Conservation (phyloP, 2,329 filamentous ascomycete genomes). For the Pyrenochaeta sp. region DNA sequence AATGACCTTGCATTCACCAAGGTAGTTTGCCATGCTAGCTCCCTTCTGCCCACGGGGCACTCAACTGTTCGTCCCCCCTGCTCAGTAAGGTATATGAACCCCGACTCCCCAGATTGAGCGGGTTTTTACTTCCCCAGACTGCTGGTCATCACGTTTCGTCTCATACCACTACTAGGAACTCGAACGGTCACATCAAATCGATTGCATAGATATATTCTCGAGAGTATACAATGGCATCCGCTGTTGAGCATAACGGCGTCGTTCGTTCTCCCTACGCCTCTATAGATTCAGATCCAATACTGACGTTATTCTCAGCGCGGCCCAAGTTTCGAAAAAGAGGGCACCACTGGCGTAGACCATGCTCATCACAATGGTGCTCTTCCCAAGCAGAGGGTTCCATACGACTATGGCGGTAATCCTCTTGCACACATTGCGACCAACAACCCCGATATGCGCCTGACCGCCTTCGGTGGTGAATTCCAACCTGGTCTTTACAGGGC, state of each 20-base stretch:
- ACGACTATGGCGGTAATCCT: conserved; percentile 61
- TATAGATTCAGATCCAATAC: not conserved
- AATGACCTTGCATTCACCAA: too few relatives aligned
- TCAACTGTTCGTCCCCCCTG: conserved; percentile 33
- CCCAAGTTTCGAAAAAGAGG: conserved; percentile 35
- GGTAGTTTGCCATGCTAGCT: conserved; percentile 30
- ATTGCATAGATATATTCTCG: conserved; percentile 7
- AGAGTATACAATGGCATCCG: conserved; percentile 54
- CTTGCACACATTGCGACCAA: conserved; percentile 59
- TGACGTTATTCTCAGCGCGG: conserved; percentile 28
- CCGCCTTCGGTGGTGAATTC: conserved; percentile 61
- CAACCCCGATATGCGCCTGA: conserved; percentile 54
- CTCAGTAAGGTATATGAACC: conserved; percentile 40
- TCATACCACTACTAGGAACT: too few relatives aligned
- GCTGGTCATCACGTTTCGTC: too few relatives aligned
- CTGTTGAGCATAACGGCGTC: conserved; percentile 45
- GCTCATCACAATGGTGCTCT: conserved; percentile 41
- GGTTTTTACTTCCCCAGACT: conserved; percentile 35
- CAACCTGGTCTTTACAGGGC: conserved; percentile 59
- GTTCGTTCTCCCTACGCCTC: conserved; percentile 29
- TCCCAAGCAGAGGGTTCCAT: conserved; percentile 53
- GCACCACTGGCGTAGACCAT: conserved; percentile 50
- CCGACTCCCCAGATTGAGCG: conserved; percentile 38
- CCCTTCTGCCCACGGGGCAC: conserved; percentile 30
- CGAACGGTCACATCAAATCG: too few relatives aligned